Conservation (phyloP, 257 asterid species). For the Salvia miltiorrhiza region DNA sequence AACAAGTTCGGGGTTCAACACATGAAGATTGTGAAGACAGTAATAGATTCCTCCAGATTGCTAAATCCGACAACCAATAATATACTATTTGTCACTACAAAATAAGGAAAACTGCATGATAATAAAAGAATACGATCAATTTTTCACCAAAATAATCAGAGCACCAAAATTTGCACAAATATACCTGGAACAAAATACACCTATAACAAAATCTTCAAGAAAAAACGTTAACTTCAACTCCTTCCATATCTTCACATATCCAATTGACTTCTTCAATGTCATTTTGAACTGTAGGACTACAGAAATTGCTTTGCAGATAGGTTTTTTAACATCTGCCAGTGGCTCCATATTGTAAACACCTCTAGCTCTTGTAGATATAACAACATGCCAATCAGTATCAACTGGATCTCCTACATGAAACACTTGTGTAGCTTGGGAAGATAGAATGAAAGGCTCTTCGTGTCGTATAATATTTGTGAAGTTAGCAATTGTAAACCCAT, state of each 20-base stretch:
- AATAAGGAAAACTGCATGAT: too few relatives aligned
- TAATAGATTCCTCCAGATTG: too few relatives aligned
- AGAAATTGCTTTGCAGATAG: background rate
- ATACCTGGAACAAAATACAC: too few relatives aligned
- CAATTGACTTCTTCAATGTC: background rate
- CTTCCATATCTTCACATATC: background rate
- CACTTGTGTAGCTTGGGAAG: background rate
- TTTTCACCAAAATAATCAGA: too few relatives aligned
- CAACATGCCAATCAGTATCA: background rate
- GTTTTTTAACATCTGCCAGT: background rate
- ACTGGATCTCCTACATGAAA: background rate
- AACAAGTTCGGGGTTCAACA: too few relatives aligned
- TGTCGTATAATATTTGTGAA: background rate
- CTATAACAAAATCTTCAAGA: background rate
- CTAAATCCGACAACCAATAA: too few relatives aligned
- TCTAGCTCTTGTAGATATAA: background rate
- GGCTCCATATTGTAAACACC: background rate
- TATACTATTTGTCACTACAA: too few relatives aligned
- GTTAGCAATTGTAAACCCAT: constrained; percentile 6
- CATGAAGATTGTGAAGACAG: too few relatives aligned
- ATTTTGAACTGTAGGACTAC: background rate
- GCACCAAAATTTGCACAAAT: too few relatives aligned
- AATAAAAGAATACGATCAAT: too few relatives aligned
- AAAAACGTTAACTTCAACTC: background rate
- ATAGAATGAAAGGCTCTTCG: background rate